Percentiles rank a stretch among this genome's conserved stretches.
Evolutionary conservation across 148 eudicot species (phyloP).

Genomic region (Rhododendron molle): DNA sequence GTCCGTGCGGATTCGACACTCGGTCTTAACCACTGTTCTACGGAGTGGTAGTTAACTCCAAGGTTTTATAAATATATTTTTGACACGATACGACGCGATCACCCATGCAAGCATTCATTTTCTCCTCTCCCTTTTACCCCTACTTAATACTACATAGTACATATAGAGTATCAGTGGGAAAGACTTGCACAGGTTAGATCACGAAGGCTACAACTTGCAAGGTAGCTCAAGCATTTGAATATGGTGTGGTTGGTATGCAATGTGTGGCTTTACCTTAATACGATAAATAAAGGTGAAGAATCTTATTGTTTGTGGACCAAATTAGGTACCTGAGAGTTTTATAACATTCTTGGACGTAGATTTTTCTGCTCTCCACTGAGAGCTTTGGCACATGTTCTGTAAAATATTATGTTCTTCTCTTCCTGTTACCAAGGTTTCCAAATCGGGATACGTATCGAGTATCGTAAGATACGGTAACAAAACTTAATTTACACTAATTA

Average conservation of each 20-base stretch:
- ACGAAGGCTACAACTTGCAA: background rate
- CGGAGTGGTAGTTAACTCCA: no score
- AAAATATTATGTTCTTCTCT: background rate
- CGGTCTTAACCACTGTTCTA: no score
- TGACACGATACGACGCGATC: no score
- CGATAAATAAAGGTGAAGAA: background rate
- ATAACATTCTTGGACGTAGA: background rate
- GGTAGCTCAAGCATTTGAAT: background rate
- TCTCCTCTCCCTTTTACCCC: background rate
- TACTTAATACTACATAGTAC: background rate
- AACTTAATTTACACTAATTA: no score
- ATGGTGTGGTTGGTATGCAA: constrained; percentile 9
- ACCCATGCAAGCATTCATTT: constrained; percentile 6
- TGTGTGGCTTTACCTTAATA: background rate
- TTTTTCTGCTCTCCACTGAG: background rate
- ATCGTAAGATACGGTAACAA: no score
- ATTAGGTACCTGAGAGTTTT: background rate
- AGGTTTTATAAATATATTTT: no score
- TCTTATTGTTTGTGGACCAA: background rate
- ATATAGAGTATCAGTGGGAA: background rate
- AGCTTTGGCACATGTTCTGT: background rate
- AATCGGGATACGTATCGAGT: no score
- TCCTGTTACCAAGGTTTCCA: no score
- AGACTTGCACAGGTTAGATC: background rate
- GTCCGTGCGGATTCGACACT: no score